Percentiles rank a stretch among this genome's conserved stretches.
phyloP scores from a whole-genome alignment of 176 grass and related monocot species.

The Metroxylon sagu region DNA sequence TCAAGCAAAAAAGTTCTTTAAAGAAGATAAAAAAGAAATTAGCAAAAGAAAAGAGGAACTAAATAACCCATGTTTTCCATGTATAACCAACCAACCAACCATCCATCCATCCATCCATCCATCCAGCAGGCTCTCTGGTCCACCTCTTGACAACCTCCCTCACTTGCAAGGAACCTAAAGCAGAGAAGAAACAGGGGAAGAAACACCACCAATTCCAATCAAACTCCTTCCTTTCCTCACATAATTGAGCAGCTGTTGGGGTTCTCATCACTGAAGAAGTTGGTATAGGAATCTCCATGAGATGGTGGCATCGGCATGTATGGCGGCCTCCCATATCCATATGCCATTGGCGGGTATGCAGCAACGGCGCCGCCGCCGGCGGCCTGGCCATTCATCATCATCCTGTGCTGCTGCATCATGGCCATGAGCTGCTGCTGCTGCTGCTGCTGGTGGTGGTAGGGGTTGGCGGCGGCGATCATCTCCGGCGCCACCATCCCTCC shows the following conservation, averaged over 20 bases:
- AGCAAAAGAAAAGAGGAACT: background rate
- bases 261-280: slow-evolving; percentile 28
- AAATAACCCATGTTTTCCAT: background rate
- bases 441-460: slow-evolving; percentile 24
- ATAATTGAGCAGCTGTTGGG: slow-evolving; percentile 18
- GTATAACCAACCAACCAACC: too few relatives aligned
- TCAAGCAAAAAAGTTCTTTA: slow-evolving; percentile 3
- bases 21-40: slow-evolving; percentile 3
- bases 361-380: too few relatives aligned
- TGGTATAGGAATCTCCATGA: background rate
- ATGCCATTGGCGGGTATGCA: background rate
- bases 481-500: slow-evolving; percentile 13
- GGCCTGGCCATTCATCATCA: slow-evolving; percentile 21
- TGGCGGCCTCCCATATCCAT: background rate
- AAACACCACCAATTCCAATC: too few relatives aligned
- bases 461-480: slow-evolving; percentile 3
- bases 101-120: too few relatives aligned
- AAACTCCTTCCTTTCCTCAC: slow-evolving; percentile 1
- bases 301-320: background rate
- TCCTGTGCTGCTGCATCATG: slow-evolving; percentile 24
- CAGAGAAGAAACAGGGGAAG: too few relatives aligned
- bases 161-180: too few relatives aligned
- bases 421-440: slow-evolving; percentile 34
- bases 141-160: too few relatives aligned
- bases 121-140: background rate